Percentiles rank a stretch among this genome's conserved stretches.
phyloP scores from a whole-genome alignment of 2,329 filamentous ascomycete species.

The Zopfia rhizophila region DNA sequence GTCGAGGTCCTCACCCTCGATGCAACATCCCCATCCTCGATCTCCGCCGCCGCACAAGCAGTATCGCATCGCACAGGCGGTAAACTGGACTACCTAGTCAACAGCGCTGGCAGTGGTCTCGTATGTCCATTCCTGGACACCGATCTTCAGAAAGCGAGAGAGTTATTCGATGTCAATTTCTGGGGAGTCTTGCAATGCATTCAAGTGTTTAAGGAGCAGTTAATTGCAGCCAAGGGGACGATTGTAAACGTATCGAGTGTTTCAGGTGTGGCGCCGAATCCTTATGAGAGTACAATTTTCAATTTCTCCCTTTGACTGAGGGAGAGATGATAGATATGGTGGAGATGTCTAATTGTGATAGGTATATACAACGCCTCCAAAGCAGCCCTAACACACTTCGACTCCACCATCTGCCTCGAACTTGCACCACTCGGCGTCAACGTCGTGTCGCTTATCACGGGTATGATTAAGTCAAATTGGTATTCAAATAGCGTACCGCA shows the following conservation, averaged over 20 bases:
- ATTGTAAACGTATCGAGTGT: constrained; percentile 50
- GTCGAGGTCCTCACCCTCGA: constrained; percentile 42
- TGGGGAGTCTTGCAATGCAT: constrained; percentile 48
- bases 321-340: too few relatives aligned
- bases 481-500: too few relatives aligned
- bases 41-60: constrained; percentile 24
- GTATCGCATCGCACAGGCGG: constrained; percentile 31
- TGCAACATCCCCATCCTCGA: constrained; percentile 36
- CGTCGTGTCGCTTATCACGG: too few relatives aligned
- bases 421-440: too few relatives aligned
- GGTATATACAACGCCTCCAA: too few relatives aligned
- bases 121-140: constrained; percentile 50
- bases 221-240: constrained; percentile 9
- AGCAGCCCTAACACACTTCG: too few relatives aligned
- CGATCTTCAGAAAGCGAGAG: constrained; percentile 46
- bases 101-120: constrained; percentile 53
- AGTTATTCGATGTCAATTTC: constrained; percentile 56
- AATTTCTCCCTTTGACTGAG: too few relatives aligned
- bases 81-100: constrained; percentile 52
- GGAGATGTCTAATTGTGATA: too few relatives aligned
- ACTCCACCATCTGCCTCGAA: too few relatives aligned
- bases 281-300: too few relatives aligned
- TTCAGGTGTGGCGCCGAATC: too few relatives aligned
- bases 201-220: constrained; percentile 46
- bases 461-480: too few relatives aligned